These are phyloP conservation scores for Suhomyces vadensis DNA, from an alignment of 805 yeast genomes.

Conservation along the genomic window DNA sequence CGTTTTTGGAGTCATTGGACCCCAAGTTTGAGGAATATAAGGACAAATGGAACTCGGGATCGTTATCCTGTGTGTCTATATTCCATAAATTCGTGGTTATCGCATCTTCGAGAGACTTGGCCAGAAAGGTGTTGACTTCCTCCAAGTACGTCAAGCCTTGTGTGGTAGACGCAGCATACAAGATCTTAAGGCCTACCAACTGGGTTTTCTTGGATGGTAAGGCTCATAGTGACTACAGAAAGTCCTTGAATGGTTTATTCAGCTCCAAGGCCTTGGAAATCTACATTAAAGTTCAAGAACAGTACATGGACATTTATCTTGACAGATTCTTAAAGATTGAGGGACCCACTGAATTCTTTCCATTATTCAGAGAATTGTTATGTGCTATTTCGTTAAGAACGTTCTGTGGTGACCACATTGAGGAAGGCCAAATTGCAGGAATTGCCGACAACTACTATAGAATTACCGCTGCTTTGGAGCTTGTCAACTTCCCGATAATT, in stretches of 20 bases:
- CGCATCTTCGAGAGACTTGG: constrained; percentile 83
- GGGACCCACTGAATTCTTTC: constrained; percentile 79
- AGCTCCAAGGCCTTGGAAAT: constrained; percentile 78
- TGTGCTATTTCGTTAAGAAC: constrained; percentile 92
- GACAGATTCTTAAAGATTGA: constrained; percentile 63
- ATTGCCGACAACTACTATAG: constrained; percentile 91
- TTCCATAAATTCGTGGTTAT: constrained; percentile 97
- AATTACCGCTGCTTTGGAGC: constrained; percentile 93
- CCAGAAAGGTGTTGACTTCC: constrained; percentile 81
- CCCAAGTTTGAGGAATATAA: constrained; percentile 93
- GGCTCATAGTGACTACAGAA: constrained; percentile 91
- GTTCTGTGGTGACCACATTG: constrained; percentile 93
- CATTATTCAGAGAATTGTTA: constrained; percentile 91
- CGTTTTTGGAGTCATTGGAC: constrained; percentile 89
- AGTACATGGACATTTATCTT: constrained; percentile 79
- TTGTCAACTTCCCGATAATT: constrained; percentile 96
- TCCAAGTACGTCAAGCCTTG: constrained; percentile 94
- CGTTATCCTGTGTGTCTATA: constrained; percentile 92
- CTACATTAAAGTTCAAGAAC: constrained; percentile 84
- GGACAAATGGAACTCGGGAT: constrained; percentile 94
- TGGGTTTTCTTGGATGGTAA: constrained; percentile 99
- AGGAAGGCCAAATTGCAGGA: constrained; percentile 83
- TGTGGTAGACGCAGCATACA: constrained; percentile 95
- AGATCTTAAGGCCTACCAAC: constrained; percentile 90
- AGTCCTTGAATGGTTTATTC: constrained; percentile 85